A percentile compares a stretch with the other conserved stretches of the same genome.
These are phyloP conservation scores for Cladosporium sphaerospermum DNA, from an alignment of 2,329 filamentous ascomycete species.

Conservation along the genomic window DNA sequence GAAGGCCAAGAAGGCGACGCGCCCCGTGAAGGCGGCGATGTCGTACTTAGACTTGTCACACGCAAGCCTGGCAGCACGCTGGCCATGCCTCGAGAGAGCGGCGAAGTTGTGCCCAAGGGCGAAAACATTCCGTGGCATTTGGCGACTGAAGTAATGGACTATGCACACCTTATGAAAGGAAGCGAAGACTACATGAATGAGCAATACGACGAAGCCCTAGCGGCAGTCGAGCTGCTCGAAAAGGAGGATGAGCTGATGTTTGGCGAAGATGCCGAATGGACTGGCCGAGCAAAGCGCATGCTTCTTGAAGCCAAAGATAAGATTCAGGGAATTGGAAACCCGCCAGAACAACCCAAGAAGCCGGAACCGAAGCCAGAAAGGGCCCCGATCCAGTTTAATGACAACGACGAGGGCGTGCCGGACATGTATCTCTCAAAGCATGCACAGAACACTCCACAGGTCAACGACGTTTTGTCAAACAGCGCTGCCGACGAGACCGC, in stretches of 20 bases:
- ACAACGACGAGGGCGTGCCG: conserved; percentile 40
- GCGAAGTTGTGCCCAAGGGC: conserved; percentile 60
- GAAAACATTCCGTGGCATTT: conserved; percentile 92
- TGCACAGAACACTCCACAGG: conserved; percentile 9
- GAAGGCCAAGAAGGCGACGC: conserved; percentile 76
- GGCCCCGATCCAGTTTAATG: conserved; percentile 45
- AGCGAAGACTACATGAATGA: conserved; percentile 78
- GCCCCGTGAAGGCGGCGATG: conserved; percentile 78
- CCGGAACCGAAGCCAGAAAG: conserved; percentile 32
- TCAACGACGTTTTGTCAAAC: conserved; percentile 20
- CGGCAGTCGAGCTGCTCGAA: conserved; percentile 67
- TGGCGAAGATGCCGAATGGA: conserved; percentile 89
- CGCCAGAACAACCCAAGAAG: conserved; percentile 49
- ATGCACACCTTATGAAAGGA: conserved; percentile 91
- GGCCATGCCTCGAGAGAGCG: conserved; percentile 77
- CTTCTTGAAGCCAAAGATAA: conserved; percentile 73
- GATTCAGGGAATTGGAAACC: conserved; percentile 60
- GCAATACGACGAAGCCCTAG: conserved; percentile 74
- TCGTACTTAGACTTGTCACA: conserved; percentile 80
- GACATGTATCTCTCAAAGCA: conserved; percentile 43
- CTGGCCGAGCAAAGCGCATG: conserved; percentile 69
- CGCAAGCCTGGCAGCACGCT: conserved; percentile 74
- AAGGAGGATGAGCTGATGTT: conserved; percentile 88
- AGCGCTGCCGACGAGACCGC: conserved; percentile 22
- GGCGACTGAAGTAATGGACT: conserved; percentile 88